Base-by-base conservation (phyloP, 2,329 filamentous ascomycete genomes). In the Thelonectria olida region DNA sequence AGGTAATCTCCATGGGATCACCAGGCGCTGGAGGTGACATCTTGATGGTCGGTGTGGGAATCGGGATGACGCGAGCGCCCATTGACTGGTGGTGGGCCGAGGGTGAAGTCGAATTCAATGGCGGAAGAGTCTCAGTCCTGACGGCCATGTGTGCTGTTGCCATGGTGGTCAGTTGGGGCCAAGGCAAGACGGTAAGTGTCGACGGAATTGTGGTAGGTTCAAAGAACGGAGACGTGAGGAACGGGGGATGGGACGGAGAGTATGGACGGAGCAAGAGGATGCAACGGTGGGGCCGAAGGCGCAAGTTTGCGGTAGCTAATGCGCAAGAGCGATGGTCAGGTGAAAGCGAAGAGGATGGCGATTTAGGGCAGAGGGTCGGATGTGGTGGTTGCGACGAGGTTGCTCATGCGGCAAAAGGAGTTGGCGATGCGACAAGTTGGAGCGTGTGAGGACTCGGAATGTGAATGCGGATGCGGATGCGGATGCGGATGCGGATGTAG, bases 1-100 rank as follows among this genome's bases (percentile, higher is more conserved):
- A 85, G 34, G 85, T 84, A 65, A 88, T 82, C 63, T 89, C 86
- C 86, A 89, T 89, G 61, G 85, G 85, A 58, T 87, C 85, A 67
- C 82, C 84, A 27, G 84, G 83, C 49, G 83, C 83, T 19, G 85
- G 83, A 54, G 85, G 81, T 65, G 87, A 87, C 78, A 85, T 86
- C 74, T 85, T 84, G 72, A 87, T 84, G 61, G 81, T 84, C 36
- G 86, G 83, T 58, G 82, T 81, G 62, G 84, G 79, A 66, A 88
- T 86, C 54, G 86, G 85, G 48, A 89, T 78, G 45, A 86, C 85
- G 73, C 84, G 83, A 68, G 80, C 76, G 72, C 81, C 79, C 77
- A 82, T 81, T 74, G 77, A 77, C 61, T 84, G 76, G 65, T 77
- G 74, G 60, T 77, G 74, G 60, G 80, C 77, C 65, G 75, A 73